These are phyloP conservation scores for Sphagnum contortum DNA, from an alignment of 225 moss, liverwort and hornwort genomes.

Conservation along the genomic window DNA sequence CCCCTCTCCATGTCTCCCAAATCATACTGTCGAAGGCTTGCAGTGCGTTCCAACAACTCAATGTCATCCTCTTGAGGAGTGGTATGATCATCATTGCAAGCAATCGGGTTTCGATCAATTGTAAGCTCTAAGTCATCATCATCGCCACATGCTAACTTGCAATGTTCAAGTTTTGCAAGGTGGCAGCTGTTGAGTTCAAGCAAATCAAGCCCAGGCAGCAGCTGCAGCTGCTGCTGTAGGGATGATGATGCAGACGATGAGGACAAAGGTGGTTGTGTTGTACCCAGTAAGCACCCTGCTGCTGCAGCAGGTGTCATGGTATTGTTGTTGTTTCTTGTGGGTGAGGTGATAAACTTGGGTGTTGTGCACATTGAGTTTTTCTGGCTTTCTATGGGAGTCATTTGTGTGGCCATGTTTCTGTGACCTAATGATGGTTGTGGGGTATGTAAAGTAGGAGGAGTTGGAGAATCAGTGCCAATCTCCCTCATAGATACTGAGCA, in stretches of 20 bases:
- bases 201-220: slow-evolving; percentile 16
- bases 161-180: slow-evolving; percentile 30
- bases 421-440: slow-evolving; percentile 4
- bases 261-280: too few relatives aligned
- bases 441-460: slow-evolving; percentile 4
- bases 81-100: background rate
- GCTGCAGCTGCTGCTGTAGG: slow-evolving; percentile 15
- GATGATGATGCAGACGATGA: slow-evolving; percentile 18
- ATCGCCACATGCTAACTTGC: slow-evolving; percentile 29
- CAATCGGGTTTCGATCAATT: too few relatives aligned
- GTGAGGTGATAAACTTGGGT: slow-evolving; percentile 26
- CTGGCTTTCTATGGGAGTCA: slow-evolving; percentile 4
- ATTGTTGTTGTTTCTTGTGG: slow-evolving; percentile 26
- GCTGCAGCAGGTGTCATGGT: too few relatives aligned
- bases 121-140: slow-evolving; percentile 11
- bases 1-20: slow-evolving; percentile 10
- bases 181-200: slow-evolving; percentile 38
- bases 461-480: slow-evolving; percentile 12
- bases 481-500: slow-evolving; percentile 27
- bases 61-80: slow-evolving; percentile 27
- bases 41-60: slow-evolving; percentile 12
- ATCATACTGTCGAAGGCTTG: slow-evolving; percentile 22
- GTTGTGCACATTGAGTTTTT: slow-evolving; percentile 21
- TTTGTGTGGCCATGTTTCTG: slow-evolving; percentile 36
- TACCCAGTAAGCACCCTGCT: too few relatives aligned